Conservation (phyloP, 169 alveolate genomes). For the Toxoplasma gondii region DNA sequence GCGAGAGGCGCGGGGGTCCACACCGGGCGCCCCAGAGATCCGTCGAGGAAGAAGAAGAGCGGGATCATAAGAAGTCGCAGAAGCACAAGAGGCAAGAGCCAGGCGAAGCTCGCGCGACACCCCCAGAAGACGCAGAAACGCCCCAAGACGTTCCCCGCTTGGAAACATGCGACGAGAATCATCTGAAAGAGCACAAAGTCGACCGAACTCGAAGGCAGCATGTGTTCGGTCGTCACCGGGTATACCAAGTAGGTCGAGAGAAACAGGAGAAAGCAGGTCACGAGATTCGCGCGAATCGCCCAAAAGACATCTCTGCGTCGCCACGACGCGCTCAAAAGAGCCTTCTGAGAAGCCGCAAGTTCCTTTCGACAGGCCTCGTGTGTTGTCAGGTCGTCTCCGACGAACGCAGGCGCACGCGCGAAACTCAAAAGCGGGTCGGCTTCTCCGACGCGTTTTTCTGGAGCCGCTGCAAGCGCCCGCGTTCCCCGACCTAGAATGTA, state of each 20-base stretch:
- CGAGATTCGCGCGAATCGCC: conserved; percentile 26
- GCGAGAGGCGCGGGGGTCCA: background rate
- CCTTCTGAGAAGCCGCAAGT: background rate
- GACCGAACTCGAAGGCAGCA: conserved; percentile 42
- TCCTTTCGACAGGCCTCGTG: background rate
- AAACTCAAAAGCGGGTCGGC: background rate
- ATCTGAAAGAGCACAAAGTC: conserved; percentile 54
- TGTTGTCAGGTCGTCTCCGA: background rate
- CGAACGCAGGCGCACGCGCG: background rate
- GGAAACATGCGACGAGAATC: conserved; percentile 54
- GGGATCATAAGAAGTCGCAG: conserved; percentile 42
- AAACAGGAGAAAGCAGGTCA: conserved; percentile 46
- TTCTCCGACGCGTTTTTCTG: background rate
- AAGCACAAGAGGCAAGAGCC: conserved; percentile 44
- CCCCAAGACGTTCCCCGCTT: conserved; percentile 50
- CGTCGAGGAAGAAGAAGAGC: conserved; percentile 21
- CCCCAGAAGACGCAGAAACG: conserved; percentile 55
- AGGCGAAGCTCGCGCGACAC: conserved; percentile 29
- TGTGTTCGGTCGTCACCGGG: conserved; percentile 41
- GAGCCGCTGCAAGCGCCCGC: background rate
- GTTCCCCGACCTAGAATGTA: background rate
- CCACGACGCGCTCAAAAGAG: background rate
- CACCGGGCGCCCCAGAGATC: background rate
- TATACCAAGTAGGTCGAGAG: conserved; percentile 47
- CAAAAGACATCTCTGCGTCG: conserved; percentile 9